Percentiles rank a stretch among this genome's conserved stretches.
Evolutionary conservation across 164 flowering plant genomes (phyloP).

Genomic region (Nymphaea colorata): DNA sequence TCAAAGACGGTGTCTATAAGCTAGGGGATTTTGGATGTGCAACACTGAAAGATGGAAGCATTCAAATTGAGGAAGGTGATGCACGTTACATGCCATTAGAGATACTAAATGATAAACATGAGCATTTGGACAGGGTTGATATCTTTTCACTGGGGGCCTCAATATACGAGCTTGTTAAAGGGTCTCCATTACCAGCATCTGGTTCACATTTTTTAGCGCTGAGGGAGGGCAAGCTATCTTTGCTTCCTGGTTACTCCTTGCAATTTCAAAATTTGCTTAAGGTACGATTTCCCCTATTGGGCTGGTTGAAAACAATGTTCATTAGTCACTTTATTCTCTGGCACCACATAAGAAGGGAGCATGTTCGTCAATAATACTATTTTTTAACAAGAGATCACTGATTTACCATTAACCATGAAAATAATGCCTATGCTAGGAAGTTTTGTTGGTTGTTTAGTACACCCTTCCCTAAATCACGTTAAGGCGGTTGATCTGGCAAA

Average conservation of each 20-base stretch:
- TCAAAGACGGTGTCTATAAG: conserved; percentile 71
- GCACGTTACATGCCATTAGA: conserved; percentile 96
- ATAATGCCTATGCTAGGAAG: too few relatives aligned
- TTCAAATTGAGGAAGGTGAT: conserved; percentile 95
- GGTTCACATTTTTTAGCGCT: conserved; percentile 52
- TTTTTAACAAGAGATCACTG: too few relatives aligned
- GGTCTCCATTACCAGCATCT: conserved; percentile 67
- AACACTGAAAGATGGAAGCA: conserved; percentile 54
- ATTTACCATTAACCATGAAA: too few relatives aligned
- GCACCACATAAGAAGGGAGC: too few relatives aligned
- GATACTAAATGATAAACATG: conserved; percentile 74
- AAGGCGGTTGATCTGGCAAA: too few relatives aligned
- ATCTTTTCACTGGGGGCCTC: conserved; percentile 83
- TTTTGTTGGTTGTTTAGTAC: too few relatives aligned
- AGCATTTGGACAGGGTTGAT: conserved; percentile 82
- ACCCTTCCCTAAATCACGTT: too few relatives aligned
- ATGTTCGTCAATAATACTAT: too few relatives aligned
- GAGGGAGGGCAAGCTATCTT: conserved; percentile 67
- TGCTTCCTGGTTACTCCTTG: conserved; percentile 80
- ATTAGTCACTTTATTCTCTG: not conserved
- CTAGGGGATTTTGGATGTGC: conserved; percentile 99
- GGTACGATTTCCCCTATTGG: conserved; percentile 25
- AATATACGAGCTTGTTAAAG: conserved; percentile 66
- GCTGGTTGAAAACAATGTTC: not conserved
- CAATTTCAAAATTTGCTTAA: conserved; percentile 80